Evolutionary conservation across 805 yeast genomes (phyloP).

Genomic region (Zygoascus flipseniorum): DNA sequence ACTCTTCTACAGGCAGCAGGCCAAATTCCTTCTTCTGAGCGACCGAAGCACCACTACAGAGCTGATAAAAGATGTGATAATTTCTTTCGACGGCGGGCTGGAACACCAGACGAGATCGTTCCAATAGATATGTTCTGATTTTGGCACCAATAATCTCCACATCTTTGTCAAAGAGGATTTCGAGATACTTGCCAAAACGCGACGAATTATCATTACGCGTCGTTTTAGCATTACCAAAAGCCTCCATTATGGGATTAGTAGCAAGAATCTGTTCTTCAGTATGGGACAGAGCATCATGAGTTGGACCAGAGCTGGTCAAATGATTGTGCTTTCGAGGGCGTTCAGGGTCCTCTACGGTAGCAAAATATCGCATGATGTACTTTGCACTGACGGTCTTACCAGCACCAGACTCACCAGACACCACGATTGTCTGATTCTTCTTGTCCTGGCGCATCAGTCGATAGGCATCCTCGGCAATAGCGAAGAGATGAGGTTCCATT

Average conservation of each 20-base stretch:
- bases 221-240: conserved; percentile 97
- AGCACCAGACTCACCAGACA: conserved; percentile 97
- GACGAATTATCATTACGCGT: conserved; percentile 96
- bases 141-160: conserved; percentile 89
- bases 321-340: conserved; percentile 20
- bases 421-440: conserved; percentile 90
- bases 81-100: conserved; percentile 89
- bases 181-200: conserved; percentile 93
- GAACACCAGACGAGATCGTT: conserved; percentile 87
- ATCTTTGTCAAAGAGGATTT: conserved; percentile 69
- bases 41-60: conserved; percentile 53
- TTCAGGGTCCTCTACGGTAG: conserved; percentile 66
- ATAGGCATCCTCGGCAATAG: conserved; percentile 96
- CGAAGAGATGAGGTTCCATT: conserved; percentile 92
- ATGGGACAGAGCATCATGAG: conserved; percentile 61
- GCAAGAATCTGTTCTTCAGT: conserved; percentile 93
- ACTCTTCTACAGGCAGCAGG: conserved; percentile 59
- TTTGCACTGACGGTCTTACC: conserved; percentile 97
- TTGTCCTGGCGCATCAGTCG: conserved; percentile 84
- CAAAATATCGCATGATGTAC: conserved; percentile 95
- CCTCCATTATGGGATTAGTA: conserved; percentile 95
- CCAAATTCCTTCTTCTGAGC: conserved; percentile 50
- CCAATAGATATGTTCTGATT: conserved; percentile 84
- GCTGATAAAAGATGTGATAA: conserved; percentile 88
- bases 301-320: conserved; percentile 13